These are phyloP conservation scores for Tinospora cordifolia DNA, from an alignment of 164 flowering plant species.

Conservation along the genomic window DNA sequence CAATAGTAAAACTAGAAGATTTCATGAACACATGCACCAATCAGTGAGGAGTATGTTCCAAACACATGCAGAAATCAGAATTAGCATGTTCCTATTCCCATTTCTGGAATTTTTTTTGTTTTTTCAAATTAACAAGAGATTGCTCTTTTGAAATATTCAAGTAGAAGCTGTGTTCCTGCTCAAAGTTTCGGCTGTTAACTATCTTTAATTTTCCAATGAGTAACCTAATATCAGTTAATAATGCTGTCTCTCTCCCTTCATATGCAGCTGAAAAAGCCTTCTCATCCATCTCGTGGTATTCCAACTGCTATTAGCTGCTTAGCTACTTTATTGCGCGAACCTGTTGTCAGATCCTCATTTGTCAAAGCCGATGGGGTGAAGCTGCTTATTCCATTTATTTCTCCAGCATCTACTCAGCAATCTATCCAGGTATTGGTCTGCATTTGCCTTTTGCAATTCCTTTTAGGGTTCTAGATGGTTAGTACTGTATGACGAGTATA, in stretches of 20 bases:
- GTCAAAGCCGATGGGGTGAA: constrained; percentile 90
- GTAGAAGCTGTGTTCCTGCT: neutral
- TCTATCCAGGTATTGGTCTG: constrained; percentile 69
- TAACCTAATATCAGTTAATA: neutral
- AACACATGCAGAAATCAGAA: neutral
- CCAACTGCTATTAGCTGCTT: constrained; percentile 76
- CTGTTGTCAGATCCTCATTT: constrained; percentile 79
- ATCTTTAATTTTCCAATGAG: neutral
- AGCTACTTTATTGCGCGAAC: constrained; percentile 74
- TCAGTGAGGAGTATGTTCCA: neutral
- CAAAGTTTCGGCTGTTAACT: neutral
- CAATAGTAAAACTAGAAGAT: neutral
- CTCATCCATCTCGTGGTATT: constrained; percentile 70
- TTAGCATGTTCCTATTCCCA: neutral
- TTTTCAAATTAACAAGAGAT: neutral
- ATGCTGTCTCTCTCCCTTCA: neutral
- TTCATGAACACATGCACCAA: neutral
- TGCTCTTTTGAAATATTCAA: neutral
- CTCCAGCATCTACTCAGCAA: constrained; percentile 93
- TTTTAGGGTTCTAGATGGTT: neutral
- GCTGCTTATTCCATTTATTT: constrained; percentile 73
- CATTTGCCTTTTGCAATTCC: neutral
- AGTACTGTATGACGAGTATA: neutral
- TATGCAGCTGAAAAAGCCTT: constrained; percentile 75
- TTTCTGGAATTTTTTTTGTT: neutral